These are phyloP conservation scores for Avena sativa DNA, from an alignment of 176 grass and related monocot genomes.

Conservation along the genomic window DNA sequence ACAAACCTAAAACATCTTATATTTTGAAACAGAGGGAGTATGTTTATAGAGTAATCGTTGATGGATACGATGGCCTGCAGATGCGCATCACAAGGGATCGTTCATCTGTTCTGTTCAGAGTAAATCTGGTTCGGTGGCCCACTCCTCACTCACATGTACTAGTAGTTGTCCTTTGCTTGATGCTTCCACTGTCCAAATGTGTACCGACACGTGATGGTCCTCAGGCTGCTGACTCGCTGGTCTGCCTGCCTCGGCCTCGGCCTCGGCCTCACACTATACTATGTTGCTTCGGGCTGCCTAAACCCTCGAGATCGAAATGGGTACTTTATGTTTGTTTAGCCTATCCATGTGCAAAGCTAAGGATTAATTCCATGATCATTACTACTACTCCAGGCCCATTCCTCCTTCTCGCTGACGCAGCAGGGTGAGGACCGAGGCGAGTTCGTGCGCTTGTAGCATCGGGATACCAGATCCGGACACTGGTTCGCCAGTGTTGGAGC, in stretches of 20 bases:
- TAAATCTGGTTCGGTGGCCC: slow-evolving; percentile 17
- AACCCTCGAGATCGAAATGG: not conserved
- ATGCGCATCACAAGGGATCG: not conserved
- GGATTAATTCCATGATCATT: not conserved
- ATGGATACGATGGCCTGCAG: not conserved
- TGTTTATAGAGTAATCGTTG: not conserved
- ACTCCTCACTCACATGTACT: slow-evolving; percentile 28
- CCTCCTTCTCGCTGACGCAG: not conserved
- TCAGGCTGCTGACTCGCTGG: not conserved
- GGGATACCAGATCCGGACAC: not conserved
- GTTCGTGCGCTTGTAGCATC: not conserved
- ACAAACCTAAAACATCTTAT: too few relatives aligned
- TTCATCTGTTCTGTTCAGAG: not conserved
- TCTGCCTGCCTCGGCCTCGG: not conserved
- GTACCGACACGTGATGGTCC: not conserved
- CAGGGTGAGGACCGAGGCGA: not conserved
- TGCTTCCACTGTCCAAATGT: not conserved
- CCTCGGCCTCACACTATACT: not conserved
- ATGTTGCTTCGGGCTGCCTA: not conserved
- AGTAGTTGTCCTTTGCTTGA: slow-evolving; percentile 20
- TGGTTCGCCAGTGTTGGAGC: too few relatives aligned
- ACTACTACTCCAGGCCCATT: not conserved
- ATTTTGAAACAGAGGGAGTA: too few relatives aligned
- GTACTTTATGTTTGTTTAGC: not conserved
- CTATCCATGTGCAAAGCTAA: not conserved